Evolutionary conservation across 805 yeast genomes (phyloP), one percentile per base, ranked within the genome.

Genomic region (Starmerella etchellsii): DNA sequence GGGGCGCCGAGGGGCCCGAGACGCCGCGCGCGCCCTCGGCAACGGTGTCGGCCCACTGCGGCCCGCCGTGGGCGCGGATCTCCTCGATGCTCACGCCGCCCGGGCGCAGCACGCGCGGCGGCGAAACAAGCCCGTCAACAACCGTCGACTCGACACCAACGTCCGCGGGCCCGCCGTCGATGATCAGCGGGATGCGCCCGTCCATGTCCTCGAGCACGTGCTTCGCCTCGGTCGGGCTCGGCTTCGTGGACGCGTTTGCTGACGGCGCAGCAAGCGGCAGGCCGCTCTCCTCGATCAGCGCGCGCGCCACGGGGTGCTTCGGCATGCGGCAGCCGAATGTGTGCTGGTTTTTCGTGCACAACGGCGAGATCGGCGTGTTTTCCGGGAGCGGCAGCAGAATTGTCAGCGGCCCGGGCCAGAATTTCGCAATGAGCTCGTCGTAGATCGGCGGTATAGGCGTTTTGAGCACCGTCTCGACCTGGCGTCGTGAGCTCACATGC

Each of bases 361-460:
- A 64, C 26, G 67, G 64, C 2, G 95, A 84, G 2, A 88, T 64
- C 2, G 52, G 48, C 7, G 55, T 63, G 3, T 55, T 53, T 4
- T 46, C 49, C 22, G 60, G 55, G 11, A 61, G 49, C 0, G 95
- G 95, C 18, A 91, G 62, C 37, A 91, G 59, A 26, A 91, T 82
- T 0, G 95, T 85, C 41, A 91, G 63, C 0, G 98, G 97, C 0
- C 98, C 98, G 0, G 98, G 98, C 97, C 97, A 91, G 53, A 81
- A 80, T 47, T 68, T 68, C 2, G 68, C 67, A 10, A 87, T 65
- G 31, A 91, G 65, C 0, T 74, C 70, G 25, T 64, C 60, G 57
- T 91, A 91, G 0, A 77, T 68, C 1, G 63, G 62, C 0, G 97
- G 97, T 5, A 88, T 71, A 20, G 66, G 62, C 15, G 52, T 66